Percentiles rank a stretch among this genome's conserved stretches.
phyloP scores from a whole-genome alignment of 2,329 filamentous ascomycete species.

The Lachnellula arida region DNA sequence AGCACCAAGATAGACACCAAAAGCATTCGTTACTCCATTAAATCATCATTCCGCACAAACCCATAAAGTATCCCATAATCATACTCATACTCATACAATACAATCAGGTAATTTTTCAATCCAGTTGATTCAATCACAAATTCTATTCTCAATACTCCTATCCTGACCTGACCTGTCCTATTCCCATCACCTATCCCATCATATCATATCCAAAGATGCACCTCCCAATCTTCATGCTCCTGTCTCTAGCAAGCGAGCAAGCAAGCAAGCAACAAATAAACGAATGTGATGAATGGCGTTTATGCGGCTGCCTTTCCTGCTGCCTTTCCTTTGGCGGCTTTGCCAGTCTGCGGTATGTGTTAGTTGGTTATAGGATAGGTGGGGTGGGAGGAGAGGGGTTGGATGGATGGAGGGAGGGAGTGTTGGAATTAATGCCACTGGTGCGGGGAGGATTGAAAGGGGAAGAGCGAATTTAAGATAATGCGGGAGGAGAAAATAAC shows the following conservation, averaged over 20 bases:
- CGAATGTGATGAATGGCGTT: too few relatives aligned
- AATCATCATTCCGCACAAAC: too few relatives aligned
- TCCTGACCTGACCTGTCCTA: not conserved
- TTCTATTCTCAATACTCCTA: constrained; percentile 13
- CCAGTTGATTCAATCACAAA: constrained; percentile 14
- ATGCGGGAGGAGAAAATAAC: not conserved
- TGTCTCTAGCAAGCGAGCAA: too few relatives aligned
- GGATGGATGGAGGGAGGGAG: not conserved
- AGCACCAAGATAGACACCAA: too few relatives aligned
- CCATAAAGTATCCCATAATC: too few relatives aligned
- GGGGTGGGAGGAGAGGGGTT: too few relatives aligned
- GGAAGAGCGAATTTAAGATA: too few relatives aligned
- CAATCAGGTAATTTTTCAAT: not conserved
- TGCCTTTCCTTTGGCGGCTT: constrained; percentile 3
- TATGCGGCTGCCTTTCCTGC: not conserved
- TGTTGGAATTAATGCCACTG: too few relatives aligned
- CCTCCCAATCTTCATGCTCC: not conserved
- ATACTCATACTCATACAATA: too few relatives aligned
- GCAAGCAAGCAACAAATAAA: too few relatives aligned
- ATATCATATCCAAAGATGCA: not conserved
- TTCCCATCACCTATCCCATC: not conserved
- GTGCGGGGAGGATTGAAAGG: too few relatives aligned
- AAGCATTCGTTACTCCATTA: too few relatives aligned
- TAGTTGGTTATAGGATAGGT: not conserved
- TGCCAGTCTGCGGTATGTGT: not conserved